Base-by-base conservation (phyloP, 2,329 filamentous ascomycete genomes). In the Fusarium beomiforme region DNA sequence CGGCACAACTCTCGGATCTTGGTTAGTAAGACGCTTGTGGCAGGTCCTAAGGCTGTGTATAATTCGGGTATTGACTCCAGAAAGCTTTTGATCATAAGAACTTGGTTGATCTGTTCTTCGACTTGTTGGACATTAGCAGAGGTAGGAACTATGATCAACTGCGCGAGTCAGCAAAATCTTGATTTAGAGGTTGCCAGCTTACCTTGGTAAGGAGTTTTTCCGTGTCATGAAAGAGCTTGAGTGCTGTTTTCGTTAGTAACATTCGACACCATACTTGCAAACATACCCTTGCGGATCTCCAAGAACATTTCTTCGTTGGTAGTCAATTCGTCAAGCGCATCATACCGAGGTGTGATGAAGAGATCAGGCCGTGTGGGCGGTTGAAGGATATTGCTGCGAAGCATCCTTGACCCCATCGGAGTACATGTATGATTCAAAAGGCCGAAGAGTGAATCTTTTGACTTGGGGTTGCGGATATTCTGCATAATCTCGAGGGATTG, bases 401-500 rank as follows among this genome's bases (percentile, higher is more conserved):
- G 87, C 69, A 97, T 86, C 53, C 96, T 89, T 8, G 90, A 87
- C 6, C 96, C 96, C 94, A 98, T 98, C 0, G 93, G 92, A 0
- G 96, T 98, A 23, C 89, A 78, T 0, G 95, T 97, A 70, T 94
- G 87, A 75, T 98, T 97, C 47, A 99, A 82, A 1, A 98, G 80
- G 0, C 95, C 95, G 69, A 95, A 95, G 0, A 99, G 83, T 70
- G 92, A 95, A 41, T 95, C 89, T 69, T 90, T 93, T 0, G 94
- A 97, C 72, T 92, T 94, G 1, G 90, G 77, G 72, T 92, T 90
- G 16, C 93, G 90, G 1, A 95, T 78, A 72, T 98, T 99, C 75
- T 97, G 94, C 29, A 98, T 92, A 9, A 99, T 86, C 79, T 99
- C 96, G 6, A 99, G 85, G 0, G 94, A 94, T 39, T 91, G 88